Conservation (phyloP, 148 eudicot species). For the Camellia sinensis region DNA sequence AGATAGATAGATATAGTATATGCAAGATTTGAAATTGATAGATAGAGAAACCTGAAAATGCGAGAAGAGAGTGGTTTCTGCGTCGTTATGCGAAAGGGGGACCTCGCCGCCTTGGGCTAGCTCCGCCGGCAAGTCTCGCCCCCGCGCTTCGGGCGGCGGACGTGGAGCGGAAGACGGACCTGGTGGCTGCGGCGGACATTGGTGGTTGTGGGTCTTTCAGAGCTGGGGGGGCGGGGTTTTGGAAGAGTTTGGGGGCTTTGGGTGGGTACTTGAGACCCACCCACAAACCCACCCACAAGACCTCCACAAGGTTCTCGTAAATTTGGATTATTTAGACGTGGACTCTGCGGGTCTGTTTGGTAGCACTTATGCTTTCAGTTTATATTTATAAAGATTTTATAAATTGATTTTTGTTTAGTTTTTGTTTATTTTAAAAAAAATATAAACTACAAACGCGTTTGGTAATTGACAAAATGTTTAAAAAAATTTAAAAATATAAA, state of each 20-base stretch:
- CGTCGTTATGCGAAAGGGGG: constrained; percentile 48
- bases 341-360: too few relatives aligned
- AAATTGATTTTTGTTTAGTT: too few relatives aligned
- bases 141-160: constrained; percentile 27
- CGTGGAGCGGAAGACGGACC: constrained; percentile 53
- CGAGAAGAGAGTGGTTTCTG: constrained; percentile 52
- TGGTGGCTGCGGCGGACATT: constrained; percentile 42
- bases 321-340: too few relatives aligned
- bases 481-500: too few relatives aligned
- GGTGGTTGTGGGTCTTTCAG: not conserved
- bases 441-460: too few relatives aligned
- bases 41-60: constrained; percentile 52
- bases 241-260: not conserved
- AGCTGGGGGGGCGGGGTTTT: constrained; percentile 15
- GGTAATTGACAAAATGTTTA: too few relatives aligned
- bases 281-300: too few relatives aligned
- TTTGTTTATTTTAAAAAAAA: too few relatives aligned
- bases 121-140: constrained; percentile 34
- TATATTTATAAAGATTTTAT: too few relatives aligned
- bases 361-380: too few relatives aligned
- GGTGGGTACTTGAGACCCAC: too few relatives aligned
- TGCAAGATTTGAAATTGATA: not conserved
- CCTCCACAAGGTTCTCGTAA: too few relatives aligned
- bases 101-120: constrained; percentile 45
- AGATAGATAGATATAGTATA: not conserved